phyloP scores from a whole-genome alignment of 2,329 filamentous ascomycete species.

The Aspergillus fructus region DNA sequence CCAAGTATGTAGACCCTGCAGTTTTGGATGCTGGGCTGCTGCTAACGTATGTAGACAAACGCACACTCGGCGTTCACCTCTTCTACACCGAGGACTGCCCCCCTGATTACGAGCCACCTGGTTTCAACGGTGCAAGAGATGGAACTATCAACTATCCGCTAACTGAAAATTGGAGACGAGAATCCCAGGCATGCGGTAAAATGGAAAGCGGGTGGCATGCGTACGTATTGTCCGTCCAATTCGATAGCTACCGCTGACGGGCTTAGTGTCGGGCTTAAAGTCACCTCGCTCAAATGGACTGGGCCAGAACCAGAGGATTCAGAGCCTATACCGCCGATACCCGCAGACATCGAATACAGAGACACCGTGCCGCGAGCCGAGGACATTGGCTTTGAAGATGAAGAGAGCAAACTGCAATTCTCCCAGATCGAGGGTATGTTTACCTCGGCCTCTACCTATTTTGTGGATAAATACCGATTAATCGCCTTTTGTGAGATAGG shows the following conservation, averaged over 20 bases:
- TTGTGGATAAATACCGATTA: neutral
- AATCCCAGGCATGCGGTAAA: constrained; percentile 30
- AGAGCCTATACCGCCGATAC: constrained; percentile 26
- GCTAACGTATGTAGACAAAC: constrained; percentile 27
- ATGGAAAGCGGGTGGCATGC: constrained; percentile 43
- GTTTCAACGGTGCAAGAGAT: constrained; percentile 34
- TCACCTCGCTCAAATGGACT: constrained; percentile 34
- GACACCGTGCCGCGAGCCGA: constrained; percentile 23
- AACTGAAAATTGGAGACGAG: constrained; percentile 39
- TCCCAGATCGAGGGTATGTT: constrained; percentile 3
- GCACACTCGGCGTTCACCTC: constrained; percentile 46
- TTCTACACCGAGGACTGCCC: constrained; percentile 45
- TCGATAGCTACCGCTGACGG: constrained; percentile 11
- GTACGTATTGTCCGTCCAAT: constrained; percentile 22
- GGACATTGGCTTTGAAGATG: constrained; percentile 28
- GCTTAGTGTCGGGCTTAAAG: constrained; percentile 34
- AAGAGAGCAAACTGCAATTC: neutral
- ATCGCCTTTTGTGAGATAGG: neutral
- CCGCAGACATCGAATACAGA: constrained; percentile 30
- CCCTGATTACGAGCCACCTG: constrained; percentile 41
- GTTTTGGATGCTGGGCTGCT: too few species aligned
- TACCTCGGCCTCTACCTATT: neutral
- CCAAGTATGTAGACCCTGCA: constrained; percentile 35
- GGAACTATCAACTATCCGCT: constrained; percentile 37
- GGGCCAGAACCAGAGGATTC: constrained; percentile 24